Evolutionary conservation across 257 asterid species (phyloP).

Genomic region (Vinca minor): DNA sequence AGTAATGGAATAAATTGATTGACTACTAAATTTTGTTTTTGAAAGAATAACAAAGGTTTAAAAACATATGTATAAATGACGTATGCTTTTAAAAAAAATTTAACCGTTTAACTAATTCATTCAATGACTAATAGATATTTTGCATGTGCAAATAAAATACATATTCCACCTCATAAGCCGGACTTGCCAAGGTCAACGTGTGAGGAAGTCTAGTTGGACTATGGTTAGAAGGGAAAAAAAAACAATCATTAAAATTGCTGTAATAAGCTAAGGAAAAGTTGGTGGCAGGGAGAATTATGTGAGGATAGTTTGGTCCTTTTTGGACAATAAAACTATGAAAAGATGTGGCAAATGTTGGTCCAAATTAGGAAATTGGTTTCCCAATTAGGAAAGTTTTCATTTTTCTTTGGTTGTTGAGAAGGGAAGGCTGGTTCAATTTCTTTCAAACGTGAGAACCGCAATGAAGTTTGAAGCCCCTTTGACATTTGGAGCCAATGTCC

Average conservation of each 20-base stretch:
- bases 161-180: too few species aligned
- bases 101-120: too few species aligned
- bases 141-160: too few species aligned
- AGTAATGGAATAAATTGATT: too few species aligned
- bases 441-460: background rate
- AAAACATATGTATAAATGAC: too few species aligned
- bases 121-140: too few species aligned
- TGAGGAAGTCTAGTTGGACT: background rate
- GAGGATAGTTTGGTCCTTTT: background rate
- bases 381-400: background rate
- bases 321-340: background rate
- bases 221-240: background rate
- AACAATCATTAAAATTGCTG: background rate
- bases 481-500: background rate
- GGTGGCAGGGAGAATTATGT: background rate
- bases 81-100: too few species aligned
- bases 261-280: background rate
- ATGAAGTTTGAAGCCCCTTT: background rate
- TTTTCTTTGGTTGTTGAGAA: background rate
- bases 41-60: too few species aligned
- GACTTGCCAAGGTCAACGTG: too few species aligned
- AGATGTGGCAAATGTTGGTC: background rate
- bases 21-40: too few species aligned
- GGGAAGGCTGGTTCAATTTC: conserved; percentile 6
- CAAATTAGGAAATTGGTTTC: background rate